phyloP scores from a whole-genome alignment of 2,329 filamentous ascomycete species.

The Colletotrichum godetiae region DNA sequence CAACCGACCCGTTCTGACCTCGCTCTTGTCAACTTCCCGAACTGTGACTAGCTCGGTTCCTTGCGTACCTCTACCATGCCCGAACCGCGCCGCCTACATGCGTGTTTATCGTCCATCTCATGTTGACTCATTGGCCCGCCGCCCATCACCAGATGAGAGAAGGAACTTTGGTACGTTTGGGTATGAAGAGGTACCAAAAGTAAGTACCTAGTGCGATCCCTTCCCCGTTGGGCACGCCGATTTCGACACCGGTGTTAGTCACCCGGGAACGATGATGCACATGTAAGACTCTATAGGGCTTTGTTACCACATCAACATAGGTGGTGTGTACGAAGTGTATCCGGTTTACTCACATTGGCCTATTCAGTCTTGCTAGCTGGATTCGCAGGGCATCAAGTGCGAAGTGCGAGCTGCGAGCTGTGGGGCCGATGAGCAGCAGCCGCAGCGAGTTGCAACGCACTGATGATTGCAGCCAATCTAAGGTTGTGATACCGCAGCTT shows the following conservation, averaged over 20 bases:
- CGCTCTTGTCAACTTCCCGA: constrained; percentile 25
- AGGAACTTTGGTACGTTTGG: neutral
- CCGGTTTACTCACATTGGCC: neutral
- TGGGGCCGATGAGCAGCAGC: neutral
- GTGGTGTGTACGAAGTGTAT: neutral
- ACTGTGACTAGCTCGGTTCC: constrained; percentile 12
- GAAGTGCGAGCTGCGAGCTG: neutral
- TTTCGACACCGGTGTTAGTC: neutral
- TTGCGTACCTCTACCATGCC: neutral
- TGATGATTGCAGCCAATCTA: neutral
- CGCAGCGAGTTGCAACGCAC: neutral
- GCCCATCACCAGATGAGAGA: neutral
- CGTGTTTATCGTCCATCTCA: neutral
- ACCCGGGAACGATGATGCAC: neutral
- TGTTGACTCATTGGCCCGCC: neutral
- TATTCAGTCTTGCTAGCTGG: neutral
- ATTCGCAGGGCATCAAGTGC: neutral
- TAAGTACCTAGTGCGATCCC: neutral
- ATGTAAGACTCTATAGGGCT: neutral
- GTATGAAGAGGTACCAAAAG: neutral
- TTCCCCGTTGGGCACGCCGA: neutral
- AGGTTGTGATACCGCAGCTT: neutral
- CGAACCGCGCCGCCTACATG: constrained; percentile 4
- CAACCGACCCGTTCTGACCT: constrained; percentile 21
- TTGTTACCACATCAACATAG: neutral